phyloP scores from a whole-genome alignment of 805 yeast genomes.

The Wickerhamiella hasegawae region DNA sequence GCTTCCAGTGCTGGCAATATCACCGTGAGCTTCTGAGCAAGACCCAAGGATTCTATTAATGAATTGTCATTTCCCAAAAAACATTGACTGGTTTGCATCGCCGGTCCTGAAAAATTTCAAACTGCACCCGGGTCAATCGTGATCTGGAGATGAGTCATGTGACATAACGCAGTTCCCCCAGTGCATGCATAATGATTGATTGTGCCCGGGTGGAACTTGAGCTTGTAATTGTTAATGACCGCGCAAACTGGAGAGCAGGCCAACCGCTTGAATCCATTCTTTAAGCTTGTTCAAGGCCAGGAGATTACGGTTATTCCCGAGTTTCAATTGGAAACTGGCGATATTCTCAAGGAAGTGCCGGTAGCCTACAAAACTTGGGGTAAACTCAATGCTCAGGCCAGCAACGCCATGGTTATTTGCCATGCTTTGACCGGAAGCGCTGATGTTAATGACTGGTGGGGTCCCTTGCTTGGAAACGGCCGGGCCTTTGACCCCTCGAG shows the following conservation, averaged over 20 bases:
- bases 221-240: neutral
- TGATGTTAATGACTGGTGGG: conserved; percentile 98
- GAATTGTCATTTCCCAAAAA: neutral
- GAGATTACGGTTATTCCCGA: conserved; percentile 62
- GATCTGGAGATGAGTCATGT: too few relatives aligned
- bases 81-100: neutral
- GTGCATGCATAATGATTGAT: too few relatives aligned
- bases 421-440: conserved; percentile 95
- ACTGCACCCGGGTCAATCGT: too few relatives aligned
- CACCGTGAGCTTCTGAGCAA: neutral
- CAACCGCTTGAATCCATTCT: conserved; percentile 38
- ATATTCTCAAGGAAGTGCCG: conserved; percentile 53
- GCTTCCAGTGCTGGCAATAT: neutral
- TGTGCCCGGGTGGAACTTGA: too few relatives aligned
- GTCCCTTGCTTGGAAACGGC: conserved; percentile 74
- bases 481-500: conserved; percentile 83
- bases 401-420: conserved; percentile 77
- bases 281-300: conserved; percentile 59
- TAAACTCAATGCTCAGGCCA: conserved; percentile 44
- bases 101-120: too few relatives aligned
- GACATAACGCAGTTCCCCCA: too few relatives aligned
- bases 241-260: neutral
- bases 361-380: conserved; percentile 98
- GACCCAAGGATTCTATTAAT: neutral
- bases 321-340: conserved; percentile 69